Base-by-base conservation (phyloP, 2,329 filamentous ascomycete genomes). In the Pseudocercospora cruenta region DNA sequence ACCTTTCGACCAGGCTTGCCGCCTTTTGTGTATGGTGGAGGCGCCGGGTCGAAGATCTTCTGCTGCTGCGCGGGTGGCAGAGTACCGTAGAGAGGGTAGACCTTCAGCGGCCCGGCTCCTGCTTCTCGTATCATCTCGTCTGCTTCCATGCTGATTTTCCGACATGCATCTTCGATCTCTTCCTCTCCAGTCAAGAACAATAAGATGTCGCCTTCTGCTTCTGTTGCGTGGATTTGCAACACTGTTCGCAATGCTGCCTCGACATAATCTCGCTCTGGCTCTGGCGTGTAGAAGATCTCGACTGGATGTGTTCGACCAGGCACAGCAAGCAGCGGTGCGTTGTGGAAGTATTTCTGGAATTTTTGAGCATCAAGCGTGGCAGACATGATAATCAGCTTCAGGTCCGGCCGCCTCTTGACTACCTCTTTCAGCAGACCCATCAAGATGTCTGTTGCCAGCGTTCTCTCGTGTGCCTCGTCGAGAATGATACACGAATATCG, bases 351-450 rank as follows among this genome's bases (percentile, higher is more conserved):
- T 67, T 89, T 90, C 80, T 98, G 95, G 78, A 99, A 99, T 81
- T 99, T 99, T 77, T 97, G 91, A 4, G 95, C 95, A 81, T 99
- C 95, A 62, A 99, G 87, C 9, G 95, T 99, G 67, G 95, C 95
- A 77, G 94, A 98, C 89, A 98, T 99, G 85, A 99, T 95, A 76
- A 99, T 95, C 76, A 99, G 92, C 84, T 99, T 99, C 75, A 99
- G 85, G 79, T 99, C 95, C 3, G 92, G 87, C 66, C 95, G 87
- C 74, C 93, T 88, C 73, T 85, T 80, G 36, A 94, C 89, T 49
- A 98, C 90, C 77, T 96, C 92, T 83, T 99, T 99, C 67, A 99
- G 83, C 66, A 99, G 85, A 63, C 94, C 95, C 91, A 99, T 98
- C 65, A 99, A 85, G 69, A 99, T 95, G 84, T 99, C 95, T 8